phyloP scores from a whole-genome alignment of 768 basidiomycete species.

The Calvatia gigantea region DNA sequence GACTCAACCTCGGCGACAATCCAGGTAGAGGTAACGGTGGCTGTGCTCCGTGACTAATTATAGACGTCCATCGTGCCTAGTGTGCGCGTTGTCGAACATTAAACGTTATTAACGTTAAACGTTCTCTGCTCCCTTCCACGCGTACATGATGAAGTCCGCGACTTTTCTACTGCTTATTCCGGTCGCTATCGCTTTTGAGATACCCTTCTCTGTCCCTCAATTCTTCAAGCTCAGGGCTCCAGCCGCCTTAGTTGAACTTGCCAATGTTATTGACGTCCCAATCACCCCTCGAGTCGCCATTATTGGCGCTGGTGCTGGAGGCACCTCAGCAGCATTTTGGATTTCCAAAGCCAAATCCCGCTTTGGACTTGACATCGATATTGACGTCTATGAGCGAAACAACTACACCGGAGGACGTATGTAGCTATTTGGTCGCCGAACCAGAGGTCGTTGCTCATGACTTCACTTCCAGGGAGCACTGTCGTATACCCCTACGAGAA shows the following conservation, averaged over 20 bases:
- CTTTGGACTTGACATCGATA: conserved; percentile 62
- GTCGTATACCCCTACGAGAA: conserved; percentile 72
- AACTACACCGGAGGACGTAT: conserved; percentile 82
- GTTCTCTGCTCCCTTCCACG: not conserved
- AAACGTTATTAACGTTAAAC: not conserved
- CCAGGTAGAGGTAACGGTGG: not conserved
- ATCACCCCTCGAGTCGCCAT: conserved; percentile 66
- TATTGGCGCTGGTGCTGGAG: conserved; percentile 88
- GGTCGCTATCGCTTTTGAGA: conserved; percentile 34
- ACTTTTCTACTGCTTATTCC: conserved; percentile 29
- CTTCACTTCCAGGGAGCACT: conserved; percentile 65
- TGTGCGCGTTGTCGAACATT: no score
- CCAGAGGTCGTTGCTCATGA: not conserved
- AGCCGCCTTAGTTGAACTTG: conserved; percentile 13
- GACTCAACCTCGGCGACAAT: no score
- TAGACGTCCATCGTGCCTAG: not conserved
- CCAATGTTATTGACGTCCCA: conserved; percentile 14
- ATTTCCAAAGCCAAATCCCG: conserved; percentile 75
- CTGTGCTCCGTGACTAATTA: not conserved
- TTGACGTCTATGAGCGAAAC: conserved; percentile 82
- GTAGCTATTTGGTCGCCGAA: conserved; percentile 21
- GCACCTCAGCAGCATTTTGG: conserved; percentile 82
- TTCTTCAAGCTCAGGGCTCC: conserved; percentile 41
- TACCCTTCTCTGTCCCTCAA: conserved; percentile 52
- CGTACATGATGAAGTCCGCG: conserved; percentile 17